A percentile compares a stretch with the other conserved stretches of the same genome.
Conservation (phyloP, 352 stramenopile genomes). For the Globisporangium canariense region DNA sequence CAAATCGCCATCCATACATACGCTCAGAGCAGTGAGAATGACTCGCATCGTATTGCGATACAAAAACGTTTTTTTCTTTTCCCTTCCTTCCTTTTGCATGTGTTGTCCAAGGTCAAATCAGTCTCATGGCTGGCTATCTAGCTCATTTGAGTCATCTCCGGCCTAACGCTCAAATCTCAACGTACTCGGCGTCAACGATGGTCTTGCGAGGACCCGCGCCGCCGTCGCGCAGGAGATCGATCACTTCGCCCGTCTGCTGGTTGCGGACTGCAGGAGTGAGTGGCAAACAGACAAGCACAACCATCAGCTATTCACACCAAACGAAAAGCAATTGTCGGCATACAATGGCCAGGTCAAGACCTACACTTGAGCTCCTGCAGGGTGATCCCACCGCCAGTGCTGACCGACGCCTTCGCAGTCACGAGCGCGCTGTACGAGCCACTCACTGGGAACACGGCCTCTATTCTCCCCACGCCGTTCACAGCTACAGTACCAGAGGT, state of each 20-base stretch:
- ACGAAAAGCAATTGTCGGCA: not conserved
- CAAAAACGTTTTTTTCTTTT: not conserved
- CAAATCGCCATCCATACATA: not conserved
- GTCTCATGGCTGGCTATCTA: not conserved
- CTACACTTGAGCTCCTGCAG: conserved; percentile 67
- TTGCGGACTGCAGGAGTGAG: conserved; percentile 43
- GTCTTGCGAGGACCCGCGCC: conserved; percentile 40
- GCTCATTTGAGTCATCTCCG: conserved; percentile 16
- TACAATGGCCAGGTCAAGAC: conserved; percentile 11
- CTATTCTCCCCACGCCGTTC: conserved; percentile 57
- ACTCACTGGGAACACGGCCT: conserved; percentile 63
- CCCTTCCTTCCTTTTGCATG: not conserved
- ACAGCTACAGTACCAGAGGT: conserved; percentile 33
- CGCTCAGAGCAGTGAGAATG: too few relatives aligned
- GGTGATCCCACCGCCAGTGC: conserved; percentile 31
- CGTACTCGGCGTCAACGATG: conserved; percentile 71
- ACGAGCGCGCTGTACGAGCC: conserved; percentile 38
- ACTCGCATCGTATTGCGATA: not conserved
- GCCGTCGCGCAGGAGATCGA: conserved; percentile 59
- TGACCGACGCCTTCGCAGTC: conserved; percentile 51
- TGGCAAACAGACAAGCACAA: not conserved
- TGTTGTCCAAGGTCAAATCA: too few relatives aligned
- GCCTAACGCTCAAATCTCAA: conserved; percentile 41
- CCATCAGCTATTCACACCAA: conserved; percentile 1
- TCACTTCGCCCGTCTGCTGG: conserved; percentile 47